Conservation (phyloP, 148 eudicot species). For the Limonium bicolor region DNA sequence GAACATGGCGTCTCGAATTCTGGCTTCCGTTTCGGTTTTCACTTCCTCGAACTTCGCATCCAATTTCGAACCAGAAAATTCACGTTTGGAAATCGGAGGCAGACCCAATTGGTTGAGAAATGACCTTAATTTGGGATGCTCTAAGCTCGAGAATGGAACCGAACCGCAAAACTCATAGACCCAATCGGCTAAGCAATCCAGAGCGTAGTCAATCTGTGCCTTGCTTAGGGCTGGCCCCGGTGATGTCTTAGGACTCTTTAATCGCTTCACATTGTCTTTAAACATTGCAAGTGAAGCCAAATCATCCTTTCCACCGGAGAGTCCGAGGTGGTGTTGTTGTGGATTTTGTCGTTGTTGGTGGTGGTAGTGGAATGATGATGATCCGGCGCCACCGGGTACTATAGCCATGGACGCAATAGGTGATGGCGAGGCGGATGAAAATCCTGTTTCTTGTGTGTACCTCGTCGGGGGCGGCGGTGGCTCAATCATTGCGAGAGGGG, state of each 20-base stretch:
- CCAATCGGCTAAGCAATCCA: conserved; percentile 76
- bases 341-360: conserved; percentile 17
- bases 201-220: conserved; percentile 44
- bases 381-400: conserved; percentile 9
- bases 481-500: conserved; percentile 43
- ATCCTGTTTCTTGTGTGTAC: conserved; percentile 30
- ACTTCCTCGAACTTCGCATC: conserved; percentile 60
- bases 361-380: neutral
- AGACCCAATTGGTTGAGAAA: conserved; percentile 72
- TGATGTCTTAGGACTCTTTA: conserved; percentile 68
- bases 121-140: conserved; percentile 69
- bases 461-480: no score
- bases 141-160: conserved; percentile 58
- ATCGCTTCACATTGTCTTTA: conserved; percentile 77
- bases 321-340: conserved; percentile 33
- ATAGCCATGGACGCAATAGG: no score
- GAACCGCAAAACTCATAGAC: conserved; percentile 77
- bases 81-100: conserved; percentile 33
- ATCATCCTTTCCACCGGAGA: conserved; percentile 70
- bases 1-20: conserved; percentile 68
- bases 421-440: conserved; percentile 18
- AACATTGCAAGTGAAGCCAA: conserved; percentile 59
- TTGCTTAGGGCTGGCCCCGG: conserved; percentile 52
- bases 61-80: conserved; percentile 47
- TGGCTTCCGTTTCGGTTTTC: conserved; percentile 41